These are phyloP conservation scores for Cucurbita ficifolia DNA, from an alignment of 306 rosid genomes.

Conservation along the genomic window DNA sequence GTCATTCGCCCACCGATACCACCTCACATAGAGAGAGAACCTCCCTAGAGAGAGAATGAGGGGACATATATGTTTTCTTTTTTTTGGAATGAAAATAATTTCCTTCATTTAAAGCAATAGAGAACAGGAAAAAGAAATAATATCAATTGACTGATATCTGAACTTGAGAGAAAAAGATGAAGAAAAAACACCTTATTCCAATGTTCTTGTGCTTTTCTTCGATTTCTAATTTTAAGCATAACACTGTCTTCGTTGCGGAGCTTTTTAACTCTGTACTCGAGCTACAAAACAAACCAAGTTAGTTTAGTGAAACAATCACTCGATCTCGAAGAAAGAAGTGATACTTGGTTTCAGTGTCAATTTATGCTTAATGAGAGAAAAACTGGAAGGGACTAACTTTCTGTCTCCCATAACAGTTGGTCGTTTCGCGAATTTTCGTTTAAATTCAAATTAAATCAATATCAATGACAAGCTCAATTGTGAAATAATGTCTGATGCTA, in stretches of 20 bases:
- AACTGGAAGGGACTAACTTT: not conserved
- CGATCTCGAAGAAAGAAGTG: not conserved
- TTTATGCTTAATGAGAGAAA: not conserved
- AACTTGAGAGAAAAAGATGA: not conserved
- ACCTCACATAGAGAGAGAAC: not conserved
- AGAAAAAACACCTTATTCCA: slow-evolving; percentile 69
- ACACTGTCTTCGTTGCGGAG: slow-evolving; percentile 65
- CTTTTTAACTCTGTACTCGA: slow-evolving; percentile 69
- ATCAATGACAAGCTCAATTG: not conserved
- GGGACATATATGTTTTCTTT: not conserved
- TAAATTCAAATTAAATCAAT: not conserved
- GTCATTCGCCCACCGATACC: not conserved
- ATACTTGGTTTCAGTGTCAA: not conserved
- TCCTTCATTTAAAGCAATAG: not conserved
- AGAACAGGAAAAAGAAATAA: not conserved
- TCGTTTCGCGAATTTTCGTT: not conserved
- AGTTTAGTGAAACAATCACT: not conserved
- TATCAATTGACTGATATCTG: not conserved
- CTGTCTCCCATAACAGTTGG: not conserved
- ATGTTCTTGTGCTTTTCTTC: slow-evolving; percentile 61
- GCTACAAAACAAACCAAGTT: slow-evolving; percentile 28
- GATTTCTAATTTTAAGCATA: slow-evolving; percentile 56
- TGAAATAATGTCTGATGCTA: not conserved
- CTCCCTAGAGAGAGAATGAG: not conserved
- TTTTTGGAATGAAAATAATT: not conserved